Evolutionary conservation across 2,329 filamentous ascomycete genomes (phyloP), one percentile per base, ranked within the genome.

Genomic region (Rutstroemia sp.): DNA sequence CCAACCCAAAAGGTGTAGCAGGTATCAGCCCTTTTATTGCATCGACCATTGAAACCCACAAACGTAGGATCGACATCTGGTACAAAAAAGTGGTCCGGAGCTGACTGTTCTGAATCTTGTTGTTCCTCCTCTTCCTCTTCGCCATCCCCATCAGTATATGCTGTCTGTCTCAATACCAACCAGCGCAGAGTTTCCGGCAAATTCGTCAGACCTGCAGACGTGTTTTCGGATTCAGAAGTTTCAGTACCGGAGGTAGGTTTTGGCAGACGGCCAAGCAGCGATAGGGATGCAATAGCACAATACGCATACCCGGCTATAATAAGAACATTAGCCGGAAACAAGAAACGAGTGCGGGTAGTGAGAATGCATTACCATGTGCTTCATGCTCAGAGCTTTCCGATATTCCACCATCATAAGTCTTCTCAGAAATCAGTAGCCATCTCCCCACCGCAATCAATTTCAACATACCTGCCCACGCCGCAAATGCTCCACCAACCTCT

Each of bases 1-100:
- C 80, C 79, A 0, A 89, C 90, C 94, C 94, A 99, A 77, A 92
- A 99, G 21, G 84, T 87, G 71, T 99, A 99, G 73, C 94, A 99
- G 0, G 94, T 97, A 72, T 99, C 94, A 9, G 89, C 88, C 49
- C 86, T 79, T 71, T 99, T 99, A 74, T 96, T 96, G 69, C 83
- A 85, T 50, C 94, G 84, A 25, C 94, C 94, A 66, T 95, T 96
- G 73, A 95, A 91, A 9, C 92, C 94, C 1, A 90, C 79, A 77
- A 69, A 60, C 66, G 68, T 51, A 66, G 67, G 41, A 53, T 65
- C 48, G 52, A 63, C 19, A 23, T 45, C 18, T 12, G 27, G 48
- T 19, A 56, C 41, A 25, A 55, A 54, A 23, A 25, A 37, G 23
- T 53, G 37, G 3, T 58, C 37, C 19, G 21, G 19, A n/a, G n/a